A percentile compares a stretch with the other conserved stretches of the same genome.
These are phyloP conservation scores for Evansstolkia leycettana DNA, from an alignment of 495 filamentous ascomycete genomes.

Conservation along the genomic window DNA sequence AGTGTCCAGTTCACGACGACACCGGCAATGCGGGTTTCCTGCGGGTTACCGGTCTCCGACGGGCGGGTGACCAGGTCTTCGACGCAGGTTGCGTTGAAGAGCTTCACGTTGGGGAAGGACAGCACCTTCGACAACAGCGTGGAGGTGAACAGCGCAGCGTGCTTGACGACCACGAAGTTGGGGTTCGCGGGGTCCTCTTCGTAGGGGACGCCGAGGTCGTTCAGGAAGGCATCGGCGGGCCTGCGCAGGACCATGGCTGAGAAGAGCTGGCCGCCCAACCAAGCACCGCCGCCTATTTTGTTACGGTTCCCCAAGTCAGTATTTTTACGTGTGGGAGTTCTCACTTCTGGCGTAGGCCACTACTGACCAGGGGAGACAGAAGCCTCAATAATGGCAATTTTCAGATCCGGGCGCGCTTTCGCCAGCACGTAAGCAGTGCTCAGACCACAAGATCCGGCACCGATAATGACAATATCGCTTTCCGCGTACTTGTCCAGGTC, in stretches of 20 bases:
- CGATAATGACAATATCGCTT: slow-evolving; percentile 83
- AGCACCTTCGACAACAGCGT: slow-evolving; percentile 74
- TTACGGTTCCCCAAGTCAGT: neutral
- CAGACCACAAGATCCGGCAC: slow-evolving; percentile 77
- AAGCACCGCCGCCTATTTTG: slow-evolving; percentile 61
- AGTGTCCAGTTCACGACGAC: slow-evolving; percentile 94
- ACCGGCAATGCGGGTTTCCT: slow-evolving; percentile 64
- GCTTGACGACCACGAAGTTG: slow-evolving; percentile 81
- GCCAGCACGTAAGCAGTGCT: slow-evolving; percentile 74
- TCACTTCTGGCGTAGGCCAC: neutral
- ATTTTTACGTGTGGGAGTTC: neutral
- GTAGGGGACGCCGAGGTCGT: slow-evolving; percentile 69
- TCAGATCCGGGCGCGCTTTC: slow-evolving; percentile 75
- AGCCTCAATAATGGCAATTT: slow-evolving; percentile 85
- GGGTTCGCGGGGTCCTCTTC: slow-evolving; percentile 77
- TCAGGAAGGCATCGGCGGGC: slow-evolving; percentile 73
- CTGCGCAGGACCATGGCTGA: slow-evolving; percentile 89
- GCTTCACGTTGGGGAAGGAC: slow-evolving; percentile 77
- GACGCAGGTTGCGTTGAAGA: slow-evolving; percentile 87
- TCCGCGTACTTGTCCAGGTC: slow-evolving; percentile 85
- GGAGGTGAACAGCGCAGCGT: slow-evolving; percentile 82
- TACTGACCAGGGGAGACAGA: slow-evolving; percentile 58
- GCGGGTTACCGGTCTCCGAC: slow-evolving; percentile 25
- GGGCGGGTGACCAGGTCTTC: slow-evolving; percentile 81
- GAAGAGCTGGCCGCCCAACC: slow-evolving; percentile 89